Evolutionary conservation across 2,329 filamentous ascomycete genomes (phyloP), one percentile per base, ranked within the genome.

Genomic region (Hysterium pulicare): DNA sequence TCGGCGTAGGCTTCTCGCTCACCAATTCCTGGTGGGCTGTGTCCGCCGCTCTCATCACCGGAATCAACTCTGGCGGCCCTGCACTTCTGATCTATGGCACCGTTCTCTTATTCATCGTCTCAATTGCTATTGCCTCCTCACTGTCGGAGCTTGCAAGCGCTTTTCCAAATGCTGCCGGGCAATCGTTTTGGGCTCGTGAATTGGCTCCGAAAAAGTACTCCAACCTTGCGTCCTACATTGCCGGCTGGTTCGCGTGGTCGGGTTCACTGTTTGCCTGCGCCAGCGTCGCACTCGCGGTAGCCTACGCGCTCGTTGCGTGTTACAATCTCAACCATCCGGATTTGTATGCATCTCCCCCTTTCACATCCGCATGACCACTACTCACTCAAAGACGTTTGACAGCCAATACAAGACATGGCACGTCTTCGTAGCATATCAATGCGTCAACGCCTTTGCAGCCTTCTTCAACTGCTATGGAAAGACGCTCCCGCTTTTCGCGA

Each of bases 261-360:
- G 73, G 72, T 16, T 66, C 68, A 19, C 66, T 76, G 32, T 76
- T 75, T 46, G 73, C 72, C 4, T 71, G 61, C 42, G 72, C 74
- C 15, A 72, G 70, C 57, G 70, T 74, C 19, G 67, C 71, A 1
- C 51, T 76, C 31, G 69, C 66, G 42, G 54, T 74, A 20, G 71
- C 64, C 11, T 61, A 60, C 41, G 72, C 66, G 4, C 51, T 65
- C 28, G 67, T 74, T 39, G 74, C 73, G 22, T 73, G 72, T 57
- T 74, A 67, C 53, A 69, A 74, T 49, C 50, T 76, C 41, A 59
- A 62, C 11, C 69, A 76, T 56, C 71, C 73, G 13, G 6, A 5
- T 37, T 50, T 52, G n/a, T n/a, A n/a, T n/a, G n/a, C n/a, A n/a
- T n/a, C n/a, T n/a, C n/a, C n/a, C n/a, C 49, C 49, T 76, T 40